Percentiles rank a stretch among this genome's conserved stretches.
Evolutionary conservation across 768 basidiomycete genomes (phyloP).

Genomic region (Mycena amicta): DNA sequence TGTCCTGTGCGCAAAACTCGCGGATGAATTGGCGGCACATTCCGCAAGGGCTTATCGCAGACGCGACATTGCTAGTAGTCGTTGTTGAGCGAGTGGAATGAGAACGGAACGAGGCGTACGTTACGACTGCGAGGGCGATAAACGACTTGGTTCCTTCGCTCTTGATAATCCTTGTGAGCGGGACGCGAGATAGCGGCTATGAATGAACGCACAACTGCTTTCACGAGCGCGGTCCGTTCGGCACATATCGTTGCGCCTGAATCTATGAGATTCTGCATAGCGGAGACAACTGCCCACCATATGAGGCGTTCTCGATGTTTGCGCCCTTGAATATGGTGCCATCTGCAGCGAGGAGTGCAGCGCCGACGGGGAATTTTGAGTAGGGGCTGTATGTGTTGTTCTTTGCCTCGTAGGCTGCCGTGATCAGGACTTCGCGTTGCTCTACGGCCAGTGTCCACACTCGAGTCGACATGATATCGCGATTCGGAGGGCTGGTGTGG

Average conservation of each 20-base stretch:
- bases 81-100: not conserved
- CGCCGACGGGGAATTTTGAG: conserved; percentile 92
- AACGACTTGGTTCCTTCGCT: conserved; percentile 79
- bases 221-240: conserved; percentile 93
- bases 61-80: conserved; percentile 61
- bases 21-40: conserved; percentile 90
- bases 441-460: conserved; percentile 17
- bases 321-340: conserved; percentile 76
- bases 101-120: conserved; percentile 48
- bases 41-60: conserved; percentile 83
- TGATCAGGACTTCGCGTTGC: conserved; percentile 18
- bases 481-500: too few relatives aligned
- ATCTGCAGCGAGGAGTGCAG: conserved; percentile 72
- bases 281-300: conserved; percentile 55
- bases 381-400: conserved; percentile 79
- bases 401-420: conserved; percentile 41
- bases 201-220: conserved; percentile 72
- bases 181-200: not conserved
- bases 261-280: conserved; percentile 1
- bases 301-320: conserved; percentile 93
- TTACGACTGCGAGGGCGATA: conserved; percentile 76
- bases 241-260: conserved; percentile 91
- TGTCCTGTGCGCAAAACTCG: conserved; percentile 78
- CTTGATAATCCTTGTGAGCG: conserved; percentile 39
- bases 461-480: not conserved